A percentile compares a stretch with the other conserved stretches of the same genome.
phyloP scores from a whole-genome alignment of 169 alveolate genomes.

The Eimeria maxima region DNA sequence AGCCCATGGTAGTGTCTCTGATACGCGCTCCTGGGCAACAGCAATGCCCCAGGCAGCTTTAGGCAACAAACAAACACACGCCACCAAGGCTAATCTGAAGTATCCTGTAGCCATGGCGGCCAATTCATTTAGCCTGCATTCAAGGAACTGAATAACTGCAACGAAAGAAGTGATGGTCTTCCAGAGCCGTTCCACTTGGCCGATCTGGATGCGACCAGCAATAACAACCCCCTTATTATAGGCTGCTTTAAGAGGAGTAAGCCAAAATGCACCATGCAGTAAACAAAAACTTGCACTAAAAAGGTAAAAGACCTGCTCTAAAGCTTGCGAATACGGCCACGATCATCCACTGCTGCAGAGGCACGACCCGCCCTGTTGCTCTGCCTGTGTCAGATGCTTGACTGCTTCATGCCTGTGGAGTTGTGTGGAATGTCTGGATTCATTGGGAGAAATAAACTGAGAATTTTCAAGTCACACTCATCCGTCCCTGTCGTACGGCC shows the following conservation, averaged over 20 bases:
- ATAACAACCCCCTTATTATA: neutral
- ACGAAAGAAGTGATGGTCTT: neutral
- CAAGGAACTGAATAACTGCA: neutral
- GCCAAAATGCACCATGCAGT: neutral
- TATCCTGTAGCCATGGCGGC: constrained; percentile 17
- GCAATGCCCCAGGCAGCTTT: neutral
- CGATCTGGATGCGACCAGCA: neutral
- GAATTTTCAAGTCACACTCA: neutral
- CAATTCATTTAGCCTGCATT: neutral
- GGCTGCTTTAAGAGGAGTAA: constrained; percentile 12
- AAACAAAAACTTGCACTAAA: neutral
- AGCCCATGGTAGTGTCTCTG: neutral
- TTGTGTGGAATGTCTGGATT: neutral
- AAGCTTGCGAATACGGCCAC: neutral
- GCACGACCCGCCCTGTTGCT: neutral
- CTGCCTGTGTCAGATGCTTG: neutral
- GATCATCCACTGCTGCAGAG: neutral
- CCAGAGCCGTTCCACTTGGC: neutral
- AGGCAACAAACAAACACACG: neutral
- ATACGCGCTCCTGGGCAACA: neutral
- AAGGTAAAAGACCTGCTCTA: neutral
- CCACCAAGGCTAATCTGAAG: constrained; percentile 8
- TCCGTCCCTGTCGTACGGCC: neutral
- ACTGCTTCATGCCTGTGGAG: neutral
- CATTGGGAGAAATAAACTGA: neutral